Percentiles rank a stretch among this genome's conserved stretches.
phyloP scores from a whole-genome alignment of 352 stramenopile genomes.

The Globisporangium takayamanum region DNA sequence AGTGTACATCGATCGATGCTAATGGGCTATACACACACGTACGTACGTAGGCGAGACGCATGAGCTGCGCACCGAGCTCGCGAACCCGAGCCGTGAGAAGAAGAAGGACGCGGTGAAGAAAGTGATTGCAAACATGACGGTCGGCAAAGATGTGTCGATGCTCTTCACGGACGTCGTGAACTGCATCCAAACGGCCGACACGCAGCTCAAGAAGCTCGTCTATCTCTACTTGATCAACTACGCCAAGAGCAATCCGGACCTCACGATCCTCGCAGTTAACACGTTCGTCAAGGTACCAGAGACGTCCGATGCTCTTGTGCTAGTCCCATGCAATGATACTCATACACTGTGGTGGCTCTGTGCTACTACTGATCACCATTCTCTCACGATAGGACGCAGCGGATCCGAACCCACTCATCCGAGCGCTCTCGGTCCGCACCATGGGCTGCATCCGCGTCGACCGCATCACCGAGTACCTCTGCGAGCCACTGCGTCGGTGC shows the following conservation, averaged over 20 bases:
- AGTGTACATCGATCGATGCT: not conserved
- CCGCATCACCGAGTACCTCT: slow-evolving; percentile 98
- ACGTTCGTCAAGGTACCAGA: slow-evolving; percentile 97
- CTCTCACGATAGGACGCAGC: slow-evolving; percentile 37
- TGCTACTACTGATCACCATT: not conserved
- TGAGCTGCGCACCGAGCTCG: slow-evolving; percentile 96
- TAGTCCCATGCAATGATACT: not conserved
- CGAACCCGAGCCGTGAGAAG: slow-evolving; percentile 94
- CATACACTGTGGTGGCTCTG: not conserved
- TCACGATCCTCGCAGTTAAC: slow-evolving; percentile 99
- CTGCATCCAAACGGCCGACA: slow-evolving; percentile 98
- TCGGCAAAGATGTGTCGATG: slow-evolving; percentile 98
- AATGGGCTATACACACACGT: not conserved
- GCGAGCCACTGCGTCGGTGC: slow-evolving; percentile 93
- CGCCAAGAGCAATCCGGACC: slow-evolving; percentile 98
- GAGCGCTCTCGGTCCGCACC: slow-evolving; percentile 96
- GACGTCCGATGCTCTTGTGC: not conserved
- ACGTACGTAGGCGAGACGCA: slow-evolving; percentile 87
- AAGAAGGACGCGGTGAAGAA: slow-evolving; percentile 99
- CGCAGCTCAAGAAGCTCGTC: slow-evolving; percentile 99
- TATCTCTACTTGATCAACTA: slow-evolving; percentile 99
- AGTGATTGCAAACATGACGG: slow-evolving; percentile 99
- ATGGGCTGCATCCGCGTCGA: slow-evolving; percentile 99
- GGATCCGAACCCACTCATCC: slow-evolving; percentile 92
- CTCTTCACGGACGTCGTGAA: slow-evolving; percentile 99